These are phyloP conservation scores for Piper longum DNA, from an alignment of 164 flowering plant genomes.

Conservation along the genomic window DNA sequence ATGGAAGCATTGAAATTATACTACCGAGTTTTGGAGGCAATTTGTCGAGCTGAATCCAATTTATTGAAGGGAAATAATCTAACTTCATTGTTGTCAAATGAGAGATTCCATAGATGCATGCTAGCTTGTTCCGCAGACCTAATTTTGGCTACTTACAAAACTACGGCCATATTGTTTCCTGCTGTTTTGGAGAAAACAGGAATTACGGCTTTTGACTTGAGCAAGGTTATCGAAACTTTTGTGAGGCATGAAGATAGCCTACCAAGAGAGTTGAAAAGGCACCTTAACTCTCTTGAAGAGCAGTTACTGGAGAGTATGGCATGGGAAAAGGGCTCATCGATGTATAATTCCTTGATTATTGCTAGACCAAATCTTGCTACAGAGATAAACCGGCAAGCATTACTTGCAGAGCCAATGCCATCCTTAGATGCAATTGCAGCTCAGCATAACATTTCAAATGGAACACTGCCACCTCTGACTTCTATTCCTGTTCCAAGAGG, in stretches of 20 bases:
- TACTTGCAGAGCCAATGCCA: constrained; percentile 97
- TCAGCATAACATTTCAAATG: constrained; percentile 49
- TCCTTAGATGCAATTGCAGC: constrained; percentile 85
- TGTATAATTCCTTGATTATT: constrained; percentile 89
- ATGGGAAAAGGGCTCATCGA: constrained; percentile 95
- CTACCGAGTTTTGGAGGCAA: constrained; percentile 81
- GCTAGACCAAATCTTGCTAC: constrained; percentile 65
- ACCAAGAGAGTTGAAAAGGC: constrained; percentile 87
- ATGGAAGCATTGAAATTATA: constrained; percentile 75
- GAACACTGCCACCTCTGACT: constrained; percentile 32
- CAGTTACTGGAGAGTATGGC: constrained; percentile 91
- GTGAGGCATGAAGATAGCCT: constrained; percentile 91
- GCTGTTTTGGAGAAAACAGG: constrained; percentile 93
- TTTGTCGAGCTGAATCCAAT: constrained; percentile 86
- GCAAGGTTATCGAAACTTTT: constrained; percentile 98
- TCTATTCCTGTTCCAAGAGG: constrained; percentile 30
- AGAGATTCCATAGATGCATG: constrained; percentile 98
- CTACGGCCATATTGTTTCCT: constrained; percentile 92
- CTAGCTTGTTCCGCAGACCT: constrained; percentile 97
- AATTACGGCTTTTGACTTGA: constrained; percentile 96
- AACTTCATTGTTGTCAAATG: constrained; percentile 79
- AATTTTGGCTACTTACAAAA: constrained; percentile 89
- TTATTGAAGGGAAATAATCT: constrained; percentile 60
- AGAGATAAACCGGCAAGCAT: constrained; percentile 66
- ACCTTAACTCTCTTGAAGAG: constrained; percentile 91